phyloP scores from a whole-genome alignment of 441 rosid species.

The Populus tomentosa region DNA sequence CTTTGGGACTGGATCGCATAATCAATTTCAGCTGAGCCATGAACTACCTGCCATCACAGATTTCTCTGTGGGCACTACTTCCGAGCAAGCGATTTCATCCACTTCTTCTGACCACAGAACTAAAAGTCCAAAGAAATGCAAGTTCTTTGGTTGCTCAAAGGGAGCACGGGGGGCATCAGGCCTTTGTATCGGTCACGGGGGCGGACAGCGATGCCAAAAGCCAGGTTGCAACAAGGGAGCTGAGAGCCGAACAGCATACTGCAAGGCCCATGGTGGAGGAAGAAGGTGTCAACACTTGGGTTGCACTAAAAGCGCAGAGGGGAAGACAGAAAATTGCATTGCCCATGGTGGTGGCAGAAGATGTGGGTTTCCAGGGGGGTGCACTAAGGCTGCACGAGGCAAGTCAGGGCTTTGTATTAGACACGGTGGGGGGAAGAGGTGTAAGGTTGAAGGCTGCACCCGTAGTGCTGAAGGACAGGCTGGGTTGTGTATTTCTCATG shows the following conservation, averaged over 20 bases:
- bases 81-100: constrained; percentile 49
- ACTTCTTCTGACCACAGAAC: constrained; percentile 53
- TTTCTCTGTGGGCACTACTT: constrained; percentile 45
- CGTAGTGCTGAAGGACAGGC: constrained; percentile 96
- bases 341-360: constrained; percentile 94
- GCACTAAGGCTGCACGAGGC: constrained; percentile 86
- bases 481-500: constrained; percentile 91
- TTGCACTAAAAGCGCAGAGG: constrained; percentile 93
- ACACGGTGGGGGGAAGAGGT: constrained; percentile 95
- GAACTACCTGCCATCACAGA: constrained; percentile 54
- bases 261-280: constrained; percentile 95
- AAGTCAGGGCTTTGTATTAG: constrained; percentile 88
- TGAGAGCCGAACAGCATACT: constrained; percentile 85
- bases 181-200: constrained; percentile 92
- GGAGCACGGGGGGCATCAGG: constrained; percentile 93
- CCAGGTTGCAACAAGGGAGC: constrained; percentile 86
- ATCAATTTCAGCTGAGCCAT: constrained; percentile 36
- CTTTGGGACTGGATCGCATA: constrained; percentile 35
- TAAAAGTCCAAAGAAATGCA: constrained; percentile 63
- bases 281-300: constrained; percentile 89
- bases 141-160: constrained; percentile 67
- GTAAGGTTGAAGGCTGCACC: constrained; percentile 70
- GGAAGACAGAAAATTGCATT: constrained; percentile 88
- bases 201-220: constrained; percentile 90
- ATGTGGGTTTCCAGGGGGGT: constrained; percentile 63